Percentiles rank a stretch among this genome's conserved stretches.
These are phyloP conservation scores for Fusarium palustre DNA, from an alignment of 2,329 filamentous ascomycete genomes.

Conservation along the genomic window DNA sequence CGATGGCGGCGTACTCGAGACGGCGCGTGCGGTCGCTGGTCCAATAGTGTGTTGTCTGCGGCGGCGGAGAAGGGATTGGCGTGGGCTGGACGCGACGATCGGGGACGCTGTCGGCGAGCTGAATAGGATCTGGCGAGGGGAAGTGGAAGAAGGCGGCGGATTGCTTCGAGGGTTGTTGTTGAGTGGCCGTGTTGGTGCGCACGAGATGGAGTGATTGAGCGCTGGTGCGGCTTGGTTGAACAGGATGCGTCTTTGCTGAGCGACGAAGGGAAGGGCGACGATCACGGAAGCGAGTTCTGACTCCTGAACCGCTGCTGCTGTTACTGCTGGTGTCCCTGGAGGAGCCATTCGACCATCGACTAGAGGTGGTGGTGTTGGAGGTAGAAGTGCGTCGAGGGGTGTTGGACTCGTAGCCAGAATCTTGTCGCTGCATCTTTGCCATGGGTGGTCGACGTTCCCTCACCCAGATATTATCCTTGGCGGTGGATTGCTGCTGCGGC, in stretches of 20 bases:
- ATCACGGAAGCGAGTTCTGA: constrained; percentile 51
- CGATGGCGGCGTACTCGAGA: constrained; percentile 74
- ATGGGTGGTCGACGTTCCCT: constrained; percentile 49
- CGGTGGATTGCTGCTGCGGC: constrained; percentile 21
- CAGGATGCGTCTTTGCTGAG: constrained; percentile 53
- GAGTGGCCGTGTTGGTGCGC: constrained; percentile 48
- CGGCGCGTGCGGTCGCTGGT: constrained; percentile 72
- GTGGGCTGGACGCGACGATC: constrained; percentile 35
- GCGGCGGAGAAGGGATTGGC: constrained; percentile 58
- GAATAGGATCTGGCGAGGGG: constrained; percentile 57
- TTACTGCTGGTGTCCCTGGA: constrained; percentile 33
- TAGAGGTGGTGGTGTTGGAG: constrained; percentile 48
- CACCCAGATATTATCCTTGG: constrained; percentile 21
- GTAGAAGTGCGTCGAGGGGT: constrained; percentile 54
- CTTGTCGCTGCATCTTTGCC: constrained; percentile 64
- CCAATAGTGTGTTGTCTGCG: constrained; percentile 74
- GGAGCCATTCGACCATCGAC: constrained; percentile 53
- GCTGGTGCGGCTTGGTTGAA: constrained; percentile 44
- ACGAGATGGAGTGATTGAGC: constrained; percentile 53
- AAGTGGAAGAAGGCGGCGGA: constrained; percentile 62
- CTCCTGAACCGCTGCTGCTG: constrained; percentile 28
- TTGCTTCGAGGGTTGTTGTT: constrained; percentile 15
- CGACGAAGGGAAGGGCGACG: constrained; percentile 60
- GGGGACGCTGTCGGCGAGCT: constrained; percentile 43
- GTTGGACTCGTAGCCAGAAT: constrained; percentile 70